Percentiles rank a stretch among this genome's conserved stretches.
phyloP scores from a whole-genome alignment of 2,329 filamentous ascomycete genomes.

The Hawksworthiomyces lignivorus region DNA sequence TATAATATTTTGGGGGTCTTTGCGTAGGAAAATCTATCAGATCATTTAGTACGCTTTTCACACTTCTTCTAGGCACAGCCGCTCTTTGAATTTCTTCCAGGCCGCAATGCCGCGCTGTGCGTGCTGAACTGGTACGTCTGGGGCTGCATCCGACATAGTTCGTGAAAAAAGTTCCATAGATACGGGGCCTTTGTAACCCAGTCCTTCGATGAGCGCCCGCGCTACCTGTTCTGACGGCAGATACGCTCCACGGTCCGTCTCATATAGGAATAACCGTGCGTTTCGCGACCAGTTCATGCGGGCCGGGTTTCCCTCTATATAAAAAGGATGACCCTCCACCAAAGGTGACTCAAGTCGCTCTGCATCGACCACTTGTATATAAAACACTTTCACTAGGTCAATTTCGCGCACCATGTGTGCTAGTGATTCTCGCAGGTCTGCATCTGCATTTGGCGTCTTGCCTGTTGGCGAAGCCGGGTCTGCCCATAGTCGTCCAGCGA shows the following conservation, averaged over 20 bases:
- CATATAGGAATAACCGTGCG: constrained; percentile 52
- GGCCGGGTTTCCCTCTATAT: constrained; percentile 43
- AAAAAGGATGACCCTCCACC: constrained; percentile 41
- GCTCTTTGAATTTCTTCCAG: too few relatives aligned
- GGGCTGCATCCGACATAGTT: constrained; percentile 36
- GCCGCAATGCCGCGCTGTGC: constrained; percentile 41
- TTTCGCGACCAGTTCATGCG: constrained; percentile 59
- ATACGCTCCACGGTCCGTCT: constrained; percentile 46
- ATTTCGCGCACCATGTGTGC: constrained; percentile 35
- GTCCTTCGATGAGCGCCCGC: constrained; percentile 42
- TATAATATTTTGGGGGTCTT: too few relatives aligned
- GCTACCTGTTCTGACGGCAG: constrained; percentile 48
- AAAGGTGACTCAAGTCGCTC: constrained; percentile 44
- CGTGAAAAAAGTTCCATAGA: constrained; percentile 53
- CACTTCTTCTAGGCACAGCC: too few relatives aligned
- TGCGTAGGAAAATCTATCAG: too few relatives aligned
- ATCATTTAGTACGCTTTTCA: too few relatives aligned
- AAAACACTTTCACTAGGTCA: too few relatives aligned
- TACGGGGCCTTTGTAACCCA: constrained; percentile 52
- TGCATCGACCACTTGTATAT: too few relatives aligned
- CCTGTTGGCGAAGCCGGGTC: constrained; percentile 41
- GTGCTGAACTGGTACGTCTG: constrained; percentile 40
- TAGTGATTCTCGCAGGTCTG: constrained; percentile 37
- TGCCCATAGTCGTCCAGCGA: constrained; percentile 49
- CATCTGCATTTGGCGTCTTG: constrained; percentile 32